phyloP scores from a whole-genome alignment of 768 basidiomycete species.

The Agaricus subrufescens region DNA sequence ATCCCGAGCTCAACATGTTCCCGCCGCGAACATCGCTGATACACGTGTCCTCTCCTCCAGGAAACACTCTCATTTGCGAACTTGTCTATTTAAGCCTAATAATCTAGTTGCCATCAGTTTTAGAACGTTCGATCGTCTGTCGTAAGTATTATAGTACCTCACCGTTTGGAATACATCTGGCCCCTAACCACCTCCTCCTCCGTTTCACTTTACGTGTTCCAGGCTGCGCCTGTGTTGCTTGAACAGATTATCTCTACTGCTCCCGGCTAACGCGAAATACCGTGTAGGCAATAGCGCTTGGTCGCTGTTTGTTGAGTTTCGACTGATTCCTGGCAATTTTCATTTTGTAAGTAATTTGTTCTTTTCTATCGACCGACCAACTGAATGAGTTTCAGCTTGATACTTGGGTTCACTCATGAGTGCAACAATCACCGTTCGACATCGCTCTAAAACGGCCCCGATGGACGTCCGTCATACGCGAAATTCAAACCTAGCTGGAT shows the following conservation, averaged over 20 bases:
- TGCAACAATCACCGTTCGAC: conserved; percentile 33
- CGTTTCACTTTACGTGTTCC: neutral
- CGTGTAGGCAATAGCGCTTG: neutral
- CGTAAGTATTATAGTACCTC: neutral
- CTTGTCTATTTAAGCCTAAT: neutral
- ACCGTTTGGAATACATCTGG: neutral
- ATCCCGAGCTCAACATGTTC: neutral
- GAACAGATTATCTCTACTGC: neutral
- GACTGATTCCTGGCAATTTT: neutral
- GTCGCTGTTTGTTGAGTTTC: neutral
- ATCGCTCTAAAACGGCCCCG: conserved; percentile 28
- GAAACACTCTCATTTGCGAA: conserved; percentile 2
- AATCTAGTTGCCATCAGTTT: neutral
- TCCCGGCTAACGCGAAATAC: neutral
- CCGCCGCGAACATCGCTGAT: conserved; percentile 3
- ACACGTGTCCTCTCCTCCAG: neutral
- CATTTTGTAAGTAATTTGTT: neutral
- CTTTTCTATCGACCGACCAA: conserved; percentile 4
- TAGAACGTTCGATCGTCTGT: conserved; percentile 1
- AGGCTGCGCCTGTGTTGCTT: neutral
- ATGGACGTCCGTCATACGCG: conserved; percentile 29
- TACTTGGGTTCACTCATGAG: conserved; percentile 28
- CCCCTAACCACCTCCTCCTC: neutral
- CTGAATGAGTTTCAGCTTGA: conserved; percentile 8
- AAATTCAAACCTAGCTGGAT: conserved; percentile 49